phyloP scores from a whole-genome alignment of 2,329 filamentous ascomycete species.

The Lomentospora prolificans region DNA sequence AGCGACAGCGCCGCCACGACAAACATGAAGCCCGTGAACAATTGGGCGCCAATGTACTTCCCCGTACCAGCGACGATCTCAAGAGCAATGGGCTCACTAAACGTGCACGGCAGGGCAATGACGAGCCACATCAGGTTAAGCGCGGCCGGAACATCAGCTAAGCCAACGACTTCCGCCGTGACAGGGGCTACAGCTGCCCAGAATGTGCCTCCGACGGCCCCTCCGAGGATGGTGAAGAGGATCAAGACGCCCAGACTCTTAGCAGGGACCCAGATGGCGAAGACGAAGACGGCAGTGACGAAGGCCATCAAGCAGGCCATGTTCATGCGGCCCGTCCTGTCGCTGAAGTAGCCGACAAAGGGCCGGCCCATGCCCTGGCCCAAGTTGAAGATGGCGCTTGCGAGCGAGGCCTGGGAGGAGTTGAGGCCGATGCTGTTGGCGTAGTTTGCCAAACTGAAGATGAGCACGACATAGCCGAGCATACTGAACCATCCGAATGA shows the following conservation, averaged over 20 bases:
- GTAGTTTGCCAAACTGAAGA: slow-evolving; percentile 69
- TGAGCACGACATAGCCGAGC: slow-evolving; percentile 64
- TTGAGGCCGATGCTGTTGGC: slow-evolving; percentile 57
- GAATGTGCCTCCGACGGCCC: slow-evolving; percentile 60
- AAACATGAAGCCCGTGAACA: slow-evolving; percentile 54
- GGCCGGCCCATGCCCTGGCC: slow-evolving; percentile 59
- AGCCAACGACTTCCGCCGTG: slow-evolving; percentile 62
- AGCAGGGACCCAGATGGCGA: slow-evolving; percentile 65
- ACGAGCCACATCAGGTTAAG: slow-evolving; percentile 64
- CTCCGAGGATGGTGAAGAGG: slow-evolving; percentile 62
- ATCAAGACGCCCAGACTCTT: slow-evolving; percentile 55
- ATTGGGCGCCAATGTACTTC: slow-evolving; percentile 41
- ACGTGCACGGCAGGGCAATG: slow-evolving; percentile 61
- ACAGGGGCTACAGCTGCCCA: slow-evolving; percentile 63
- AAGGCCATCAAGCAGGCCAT: slow-evolving; percentile 58
- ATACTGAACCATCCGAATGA: slow-evolving; percentile 62
- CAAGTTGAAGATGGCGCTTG: slow-evolving; percentile 66
- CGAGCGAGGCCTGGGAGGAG: slow-evolving; percentile 56
- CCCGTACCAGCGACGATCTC: slow-evolving; percentile 34
- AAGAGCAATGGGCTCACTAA: slow-evolving; percentile 54
- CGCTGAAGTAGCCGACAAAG: slow-evolving; percentile 62
- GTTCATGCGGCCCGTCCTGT: slow-evolving; percentile 62
- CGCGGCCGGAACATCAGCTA: slow-evolving; percentile 56
- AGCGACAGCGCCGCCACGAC: slow-evolving; percentile 31
- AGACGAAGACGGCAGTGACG: slow-evolving; percentile 50